A percentile compares a stretch with the other conserved stretches of the same genome.
Conservation (phyloP, 129 eudicot species). For the Pseudognaphalium luteoalbum region DNA sequence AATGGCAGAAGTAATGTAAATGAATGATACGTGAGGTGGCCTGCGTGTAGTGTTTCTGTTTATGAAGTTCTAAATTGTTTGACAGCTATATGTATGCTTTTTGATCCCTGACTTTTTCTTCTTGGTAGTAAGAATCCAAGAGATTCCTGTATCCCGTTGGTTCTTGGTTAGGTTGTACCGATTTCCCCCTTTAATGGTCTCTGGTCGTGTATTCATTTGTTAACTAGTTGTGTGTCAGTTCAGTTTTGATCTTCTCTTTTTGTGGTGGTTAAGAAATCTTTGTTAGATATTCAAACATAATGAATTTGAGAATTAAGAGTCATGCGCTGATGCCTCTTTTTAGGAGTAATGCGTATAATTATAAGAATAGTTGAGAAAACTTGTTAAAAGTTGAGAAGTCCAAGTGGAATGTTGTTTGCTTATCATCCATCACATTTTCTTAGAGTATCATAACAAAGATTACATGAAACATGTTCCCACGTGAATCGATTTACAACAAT, state of each 20-base stretch:
- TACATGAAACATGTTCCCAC: neutral
- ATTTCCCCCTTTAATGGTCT: neutral
- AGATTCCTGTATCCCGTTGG: neutral
- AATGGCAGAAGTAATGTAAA: conserved; percentile 12
- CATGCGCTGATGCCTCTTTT: neutral
- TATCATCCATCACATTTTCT: neutral
- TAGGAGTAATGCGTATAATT: too few species aligned
- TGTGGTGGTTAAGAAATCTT: neutral
- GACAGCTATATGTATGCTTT: neutral
- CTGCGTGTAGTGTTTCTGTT: neutral
- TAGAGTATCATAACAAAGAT: neutral
- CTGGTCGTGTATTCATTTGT: neutral
- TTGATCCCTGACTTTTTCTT: neutral
- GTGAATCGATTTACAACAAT: neutral
- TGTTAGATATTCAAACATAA: neutral
- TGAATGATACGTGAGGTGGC: neutral
- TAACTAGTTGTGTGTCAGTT: conserved; percentile 23
- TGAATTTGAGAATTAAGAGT: conserved; percentile 1
- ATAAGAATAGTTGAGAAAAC: too few species aligned
- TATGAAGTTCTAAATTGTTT: neutral
- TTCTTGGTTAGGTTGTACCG: neutral
- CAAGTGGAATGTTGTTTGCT: neutral
- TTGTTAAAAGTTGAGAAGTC: neutral
- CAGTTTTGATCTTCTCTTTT: conserved; percentile 12
- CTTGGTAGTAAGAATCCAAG: neutral